These are phyloP conservation scores for Sporothrix luriei DNA, from an alignment of 2,329 filamentous ascomycete genomes.

Conservation along the genomic window DNA sequence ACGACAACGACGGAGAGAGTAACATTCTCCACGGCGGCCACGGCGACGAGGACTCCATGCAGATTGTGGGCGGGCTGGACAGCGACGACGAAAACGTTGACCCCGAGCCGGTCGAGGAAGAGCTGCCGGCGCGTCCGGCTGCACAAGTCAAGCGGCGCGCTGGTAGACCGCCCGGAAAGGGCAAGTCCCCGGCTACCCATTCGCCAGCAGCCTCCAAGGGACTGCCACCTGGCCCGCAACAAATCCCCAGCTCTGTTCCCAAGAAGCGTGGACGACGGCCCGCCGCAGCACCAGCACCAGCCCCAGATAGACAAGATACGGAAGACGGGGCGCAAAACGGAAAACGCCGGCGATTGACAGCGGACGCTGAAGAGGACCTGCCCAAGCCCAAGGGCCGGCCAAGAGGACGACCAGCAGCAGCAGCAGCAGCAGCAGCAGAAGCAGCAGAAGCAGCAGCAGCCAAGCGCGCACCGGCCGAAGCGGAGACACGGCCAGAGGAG, in stretches of 20 bases:
- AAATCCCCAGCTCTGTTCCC: conserved; percentile 1
- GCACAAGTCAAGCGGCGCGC: conserved; percentile 34
- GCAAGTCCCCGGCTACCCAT: conserved; percentile 33
- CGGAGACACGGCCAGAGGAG: background rate
- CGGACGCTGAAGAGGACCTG: conserved; percentile 30
- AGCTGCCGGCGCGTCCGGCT: conserved; percentile 17
- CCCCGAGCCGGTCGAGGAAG: conserved; percentile 37
- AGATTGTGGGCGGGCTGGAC: conserved; percentile 43
- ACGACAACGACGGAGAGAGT: conserved; percentile 37
- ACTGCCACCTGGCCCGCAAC: conserved; percentile 19
- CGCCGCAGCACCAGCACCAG: conserved; percentile 32
- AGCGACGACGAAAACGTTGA: conserved; percentile 7
- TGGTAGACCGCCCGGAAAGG: conserved; percentile 38
- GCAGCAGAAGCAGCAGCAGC: no score
- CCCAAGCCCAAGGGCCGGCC: conserved; percentile 26
- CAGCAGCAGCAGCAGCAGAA: no score
- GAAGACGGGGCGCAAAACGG: conserved; percentile 38
- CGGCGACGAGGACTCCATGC: conserved; percentile 48
- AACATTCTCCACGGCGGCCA: conserved; percentile 35
- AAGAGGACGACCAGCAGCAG: conserved; percentile 32
- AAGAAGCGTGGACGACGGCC: conserved; percentile 29
- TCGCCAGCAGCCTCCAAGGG: conserved; percentile 20
- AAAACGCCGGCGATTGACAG: conserved; percentile 32
- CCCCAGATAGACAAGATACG: conserved; percentile 36
- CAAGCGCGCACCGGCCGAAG: background rate